Evolutionary conservation across 1,139 yeast genomes (phyloP), one percentile per base, ranked within the genome.

Genomic region (Sugiyamaella japonica): DNA sequence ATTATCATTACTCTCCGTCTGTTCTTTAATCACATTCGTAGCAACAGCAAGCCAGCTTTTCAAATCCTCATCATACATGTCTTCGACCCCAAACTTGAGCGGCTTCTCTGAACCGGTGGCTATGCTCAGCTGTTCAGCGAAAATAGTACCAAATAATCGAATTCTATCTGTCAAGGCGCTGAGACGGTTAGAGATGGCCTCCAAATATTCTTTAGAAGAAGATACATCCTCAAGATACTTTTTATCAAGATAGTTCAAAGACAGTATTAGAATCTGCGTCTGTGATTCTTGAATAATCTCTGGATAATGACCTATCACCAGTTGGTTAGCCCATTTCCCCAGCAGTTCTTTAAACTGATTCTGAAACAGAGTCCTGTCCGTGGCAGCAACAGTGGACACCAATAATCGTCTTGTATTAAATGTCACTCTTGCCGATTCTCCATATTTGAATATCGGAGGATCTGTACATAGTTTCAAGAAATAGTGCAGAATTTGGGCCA

Each of bases 91-190:
- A 63, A 81, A 81, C 1, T 78, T 76, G 43, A 69, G 53, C 3
- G 64, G 64, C 59, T 67, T 25, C 62, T 71, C 45, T 2, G 45
- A 23, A n/a, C 66, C 69, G 0, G 73, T 70, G 28, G 70, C 56
- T 20, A 66, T 71, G 58, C 82, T 77, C 2, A 78, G 61, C 51
- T 70, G 69, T 60, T 81, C 80, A 0, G 83, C 82, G 39, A 81
- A 63, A 1, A 76, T 62, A 13, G 79, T 74, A 0, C 80, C 85
- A 49, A 79, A 67, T 1, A 70, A 59, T 50, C 81, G 73, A 2
- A 78, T 75, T 34, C 68, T 65, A 36, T 71, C 68, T 0, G 82
- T 76, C 49, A 70, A 69, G 0, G 84, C 75, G 48, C 69, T 70
- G n/a, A 81, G 70, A 29, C 81, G 67, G 53, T 71, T 74, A 1